Base-by-base conservation (phyloP, 139 green algal species). In the Nannochloris sp. region DNA sequence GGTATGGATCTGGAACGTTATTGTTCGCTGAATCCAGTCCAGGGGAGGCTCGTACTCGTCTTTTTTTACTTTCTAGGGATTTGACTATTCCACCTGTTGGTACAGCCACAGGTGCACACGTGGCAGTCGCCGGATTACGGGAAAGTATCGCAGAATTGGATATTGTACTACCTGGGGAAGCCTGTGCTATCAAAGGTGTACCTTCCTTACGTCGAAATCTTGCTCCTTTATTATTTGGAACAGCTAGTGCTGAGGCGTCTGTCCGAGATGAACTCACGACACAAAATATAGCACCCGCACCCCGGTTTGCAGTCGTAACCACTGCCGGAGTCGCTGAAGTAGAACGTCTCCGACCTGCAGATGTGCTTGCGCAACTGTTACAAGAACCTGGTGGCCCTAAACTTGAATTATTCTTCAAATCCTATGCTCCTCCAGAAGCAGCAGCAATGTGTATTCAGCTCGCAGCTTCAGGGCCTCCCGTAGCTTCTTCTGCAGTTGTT, bases 401-500 rank as follows among this genome's bases (percentile, higher is more conserved):
- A 64, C 67, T 96, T 58, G 75, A 85, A 39, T 38, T 80, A 24
- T 97, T 97, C 53, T 95, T 96, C 64, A 69, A 75, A 42, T 61
- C 56, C 1, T 95, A 90, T 57, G 91, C 89, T 10, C 58, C 80
- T 4, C 54, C 73, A 4, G 91, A 97, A 67, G 83, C 89, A 2
- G 81, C 87, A 0, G 83, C 83, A 59, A 97, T 97, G 92, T 96
- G 90, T 77, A 77, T 90, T 59, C 36, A 83, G 24, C 64, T 97
- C 9, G 83, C 85, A n/a, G 82, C 85, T 1, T 24, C 57, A 9
- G 58, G 44, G 15, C 65, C 59, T 38, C 27, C 58, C 27, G 6
- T 30, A 15, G 38, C 74, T 2, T 19, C 66, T 14, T 37, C 56
- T 35, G 54, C 51, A 44, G 51, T 67, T 57, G 14, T 37, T 1